phyloP scores from a whole-genome alignment of 192 early-diverging fungal species.

The Kickxella alabastrina region DNA sequence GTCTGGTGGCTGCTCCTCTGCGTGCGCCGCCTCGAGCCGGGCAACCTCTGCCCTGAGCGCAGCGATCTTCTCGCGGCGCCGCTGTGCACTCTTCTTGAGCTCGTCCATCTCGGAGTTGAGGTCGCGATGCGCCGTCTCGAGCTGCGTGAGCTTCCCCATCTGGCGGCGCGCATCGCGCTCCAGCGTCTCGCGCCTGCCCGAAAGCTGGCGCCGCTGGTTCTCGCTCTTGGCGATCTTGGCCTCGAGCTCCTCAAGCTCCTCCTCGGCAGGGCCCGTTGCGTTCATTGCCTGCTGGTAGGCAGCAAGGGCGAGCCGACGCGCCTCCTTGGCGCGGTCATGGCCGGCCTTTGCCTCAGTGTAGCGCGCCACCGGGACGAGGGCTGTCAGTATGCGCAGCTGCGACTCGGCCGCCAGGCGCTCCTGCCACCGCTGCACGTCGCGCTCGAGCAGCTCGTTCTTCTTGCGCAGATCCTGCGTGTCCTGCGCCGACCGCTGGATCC shows the following conservation, averaged over 20 bases:
- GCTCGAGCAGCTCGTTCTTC: slow-evolving; percentile 67
- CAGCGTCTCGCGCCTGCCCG: slow-evolving; percentile 4
- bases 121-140: slow-evolving; percentile 28
- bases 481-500: slow-evolving; percentile 51
- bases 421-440: slow-evolving; percentile 70
- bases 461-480: slow-evolving; percentile 62
- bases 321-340: slow-evolving; percentile 54
- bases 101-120: slow-evolving; percentile 26
- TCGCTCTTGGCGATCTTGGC: slow-evolving; percentile 13
- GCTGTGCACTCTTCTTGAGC: slow-evolving; percentile 26
- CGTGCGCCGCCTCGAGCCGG: slow-evolving; percentile 22
- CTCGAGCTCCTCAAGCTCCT: slow-evolving; percentile 41
- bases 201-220: slow-evolving; percentile 5
- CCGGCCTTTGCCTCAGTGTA: slow-evolving; percentile 58
- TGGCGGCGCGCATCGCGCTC: slow-evolving; percentile 19
- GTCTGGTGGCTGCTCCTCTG: slow-evolving; percentile 14
- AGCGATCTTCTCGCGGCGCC: slow-evolving; percentile 39
- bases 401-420: slow-evolving; percentile 66
- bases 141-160: slow-evolving; percentile 8
- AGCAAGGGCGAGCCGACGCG: slow-evolving; percentile 28
- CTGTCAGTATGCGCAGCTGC: slow-evolving; percentile 58
- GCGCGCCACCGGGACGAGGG: slow-evolving; percentile 59
- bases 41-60: slow-evolving; percentile 37
- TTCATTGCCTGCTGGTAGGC: slow-evolving; percentile 37
- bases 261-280: slow-evolving; percentile 13